Evolutionary conservation across 2,329 filamentous ascomycete species (phyloP).

Genomic region (Beauveria asiatica): DNA sequence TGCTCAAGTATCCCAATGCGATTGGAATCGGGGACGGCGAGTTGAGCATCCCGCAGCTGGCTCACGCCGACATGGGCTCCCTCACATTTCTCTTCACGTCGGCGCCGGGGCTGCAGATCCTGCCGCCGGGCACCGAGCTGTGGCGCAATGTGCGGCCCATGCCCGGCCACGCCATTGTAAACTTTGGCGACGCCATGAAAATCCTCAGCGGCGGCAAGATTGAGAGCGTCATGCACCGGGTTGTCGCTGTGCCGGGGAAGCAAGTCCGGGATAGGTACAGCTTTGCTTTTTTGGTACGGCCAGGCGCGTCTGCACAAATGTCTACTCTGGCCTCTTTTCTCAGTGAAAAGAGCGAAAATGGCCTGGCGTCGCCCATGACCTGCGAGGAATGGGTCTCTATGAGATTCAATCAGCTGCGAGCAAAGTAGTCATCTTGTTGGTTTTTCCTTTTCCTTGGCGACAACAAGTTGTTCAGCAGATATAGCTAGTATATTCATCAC

Average conservation of each 20-base stretch:
- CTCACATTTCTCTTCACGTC: conserved; percentile 3
- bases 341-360: neutral
- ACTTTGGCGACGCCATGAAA: conserved; percentile 3
- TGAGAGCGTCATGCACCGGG: neutral
- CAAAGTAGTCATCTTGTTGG: neutral
- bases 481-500: too few species aligned
- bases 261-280: neutral
- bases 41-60: neutral
- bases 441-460: too few species aligned
- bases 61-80: conserved; percentile 2
- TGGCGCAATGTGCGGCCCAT: neutral
- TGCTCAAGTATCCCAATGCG: neutral
- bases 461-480: neutral
- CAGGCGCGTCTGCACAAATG: neutral
- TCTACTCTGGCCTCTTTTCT: neutral
- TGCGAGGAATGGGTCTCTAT: conserved; percentile 4
- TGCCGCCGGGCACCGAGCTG: neutral
- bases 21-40: neutral
- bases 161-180: neutral
- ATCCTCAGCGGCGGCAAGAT: conserved; percentile 1
- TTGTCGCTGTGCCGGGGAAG: neutral
- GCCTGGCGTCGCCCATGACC: neutral
- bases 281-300: conserved; percentile 1
- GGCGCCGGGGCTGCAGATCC: neutral
- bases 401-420: neutral